Percentiles rank a stretch among this genome's conserved stretches.
These are phyloP conservation scores for Chaetomium olivaceum DNA, from an alignment of 2,329 filamentous ascomycete species.

Conservation along the genomic window DNA sequence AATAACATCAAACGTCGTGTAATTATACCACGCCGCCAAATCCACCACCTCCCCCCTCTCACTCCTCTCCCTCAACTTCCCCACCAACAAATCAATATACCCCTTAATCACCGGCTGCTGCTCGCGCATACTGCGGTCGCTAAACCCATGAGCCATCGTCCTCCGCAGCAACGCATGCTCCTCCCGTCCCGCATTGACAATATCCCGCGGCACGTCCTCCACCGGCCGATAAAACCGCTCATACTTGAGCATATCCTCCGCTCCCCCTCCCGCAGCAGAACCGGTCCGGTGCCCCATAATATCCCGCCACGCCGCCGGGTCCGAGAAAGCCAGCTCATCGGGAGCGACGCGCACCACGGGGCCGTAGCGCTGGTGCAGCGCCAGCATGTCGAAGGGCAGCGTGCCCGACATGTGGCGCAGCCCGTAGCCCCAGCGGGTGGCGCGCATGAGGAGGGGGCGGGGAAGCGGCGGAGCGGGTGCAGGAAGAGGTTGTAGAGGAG, in stretches of 20 bases:
- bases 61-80: slow-evolving; percentile 33
- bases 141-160: slow-evolving; percentile 44
- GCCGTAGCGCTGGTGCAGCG: slow-evolving; percentile 45
- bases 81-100: slow-evolving; percentile 42
- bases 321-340: slow-evolving; percentile 48
- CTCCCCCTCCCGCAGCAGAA: neutral
- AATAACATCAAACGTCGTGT: slow-evolving; percentile 39
- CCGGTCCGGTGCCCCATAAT: slow-evolving; percentile 42
- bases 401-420: slow-evolving; percentile 30
- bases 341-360: slow-evolving; percentile 49
- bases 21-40: slow-evolving; percentile 40
- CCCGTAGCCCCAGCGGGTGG: slow-evolving; percentile 26
- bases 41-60: slow-evolving; percentile 30
- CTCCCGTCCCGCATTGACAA: slow-evolving; percentile 38
- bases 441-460: slow-evolving; percentile 36
- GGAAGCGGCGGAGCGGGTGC: slow-evolving; percentile 39
- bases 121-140: slow-evolving; percentile 42
- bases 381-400: slow-evolving; percentile 35
- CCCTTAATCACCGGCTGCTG: slow-evolving; percentile 44
- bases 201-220: slow-evolving; percentile 33
- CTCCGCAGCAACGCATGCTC: slow-evolving; percentile 40
- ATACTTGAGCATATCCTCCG: slow-evolving; percentile 38
- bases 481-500: slow-evolving; percentile 39
- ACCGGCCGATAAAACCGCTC: slow-evolving; percentile 35
- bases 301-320: slow-evolving; percentile 42